Evolutionary conservation across 1,284 basidiomycete species (phyloP).

Genomic region (Irpex lacteus): DNA sequence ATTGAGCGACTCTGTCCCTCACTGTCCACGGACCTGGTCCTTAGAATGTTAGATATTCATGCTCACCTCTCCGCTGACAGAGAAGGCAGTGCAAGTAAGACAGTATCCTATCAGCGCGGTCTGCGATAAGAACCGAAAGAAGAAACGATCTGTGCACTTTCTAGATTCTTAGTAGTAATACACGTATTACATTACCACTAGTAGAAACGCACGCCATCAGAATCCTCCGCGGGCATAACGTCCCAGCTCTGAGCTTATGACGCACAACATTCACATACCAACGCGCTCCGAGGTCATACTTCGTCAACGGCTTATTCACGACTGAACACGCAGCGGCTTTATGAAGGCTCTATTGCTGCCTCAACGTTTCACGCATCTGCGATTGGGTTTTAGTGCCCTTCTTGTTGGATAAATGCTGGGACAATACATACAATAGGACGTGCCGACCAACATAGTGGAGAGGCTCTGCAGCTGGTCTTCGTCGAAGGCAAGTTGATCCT

Average conservation of each 20-base stretch:
- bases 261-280: neutral
- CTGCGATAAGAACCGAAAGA: neutral
- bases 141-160: neutral
- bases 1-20: neutral
- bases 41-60: neutral
- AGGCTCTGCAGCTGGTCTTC: slow-evolving; percentile 88
- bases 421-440: slow-evolving; percentile 76
- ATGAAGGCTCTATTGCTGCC: neutral
- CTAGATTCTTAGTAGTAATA: slow-evolving; percentile 1
- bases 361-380: slow-evolving; percentile 1
- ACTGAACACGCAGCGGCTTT: neutral
- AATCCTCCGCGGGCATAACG: neutral
- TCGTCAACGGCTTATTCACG: neutral
- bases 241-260: neutral
- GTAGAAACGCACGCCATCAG: neutral
- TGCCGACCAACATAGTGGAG: slow-evolving; percentile 87
- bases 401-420: neutral
- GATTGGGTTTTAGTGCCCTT: neutral
- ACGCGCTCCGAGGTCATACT: neutral
- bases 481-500: slow-evolving; percentile 86
- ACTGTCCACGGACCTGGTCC: neutral
- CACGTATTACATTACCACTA: slow-evolving; percentile 1
- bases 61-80: neutral
- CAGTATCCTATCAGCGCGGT: neutral
- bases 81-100: neutral